Evolutionary conservation across 257 asterid species (phyloP), one percentile per base, ranked within the genome.

Genomic region (Solanum etuberosum): DNA sequence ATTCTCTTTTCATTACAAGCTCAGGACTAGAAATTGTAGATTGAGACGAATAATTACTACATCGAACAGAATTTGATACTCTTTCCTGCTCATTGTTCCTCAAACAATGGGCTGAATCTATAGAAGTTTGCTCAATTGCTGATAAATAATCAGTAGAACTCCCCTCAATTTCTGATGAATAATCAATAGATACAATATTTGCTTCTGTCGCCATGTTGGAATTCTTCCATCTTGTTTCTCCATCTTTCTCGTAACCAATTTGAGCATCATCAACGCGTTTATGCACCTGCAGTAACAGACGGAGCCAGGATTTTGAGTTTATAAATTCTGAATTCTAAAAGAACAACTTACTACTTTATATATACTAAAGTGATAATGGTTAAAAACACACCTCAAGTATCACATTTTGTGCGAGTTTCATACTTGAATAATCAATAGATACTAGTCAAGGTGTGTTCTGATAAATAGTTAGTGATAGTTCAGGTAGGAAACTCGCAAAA

Each of bases 21-120:
- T 77, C 37, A 25, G 83, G 83, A 42, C 61, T 77, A 78, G 84
- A 78, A 78, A 43, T 43, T 25, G 84, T 15, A 78, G 27, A 78
- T 78, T 43, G 65, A 48, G 57, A 78, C 5, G 84, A 78, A 16
- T 42, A 78, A 16, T 42, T 12, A 78, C 84, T 42, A 78, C 16
- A 20, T 92, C 37, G 94, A 87, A 25, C 89, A 21, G 94, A 90
- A 15, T 86, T 91, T n/a, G 27, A 48, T 29, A 20, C 37, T 12
- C 32, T 67, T 32, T 4, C 43, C 23, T 29, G 48, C 32, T 72
- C 77, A 71, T 32, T 37, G 13, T 3, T 20, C 87, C 10, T 81
- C 59, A 37, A 20, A 77, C 83, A 37, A 3, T 38, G 32, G 0
- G 23, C 86, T 4, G 74, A 54, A 57, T 86, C 89, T 85, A 57